These are phyloP conservation scores for Pyrus hybrid DNA, from an alignment of 331 rosid genomes.

Conservation along the genomic window DNA sequence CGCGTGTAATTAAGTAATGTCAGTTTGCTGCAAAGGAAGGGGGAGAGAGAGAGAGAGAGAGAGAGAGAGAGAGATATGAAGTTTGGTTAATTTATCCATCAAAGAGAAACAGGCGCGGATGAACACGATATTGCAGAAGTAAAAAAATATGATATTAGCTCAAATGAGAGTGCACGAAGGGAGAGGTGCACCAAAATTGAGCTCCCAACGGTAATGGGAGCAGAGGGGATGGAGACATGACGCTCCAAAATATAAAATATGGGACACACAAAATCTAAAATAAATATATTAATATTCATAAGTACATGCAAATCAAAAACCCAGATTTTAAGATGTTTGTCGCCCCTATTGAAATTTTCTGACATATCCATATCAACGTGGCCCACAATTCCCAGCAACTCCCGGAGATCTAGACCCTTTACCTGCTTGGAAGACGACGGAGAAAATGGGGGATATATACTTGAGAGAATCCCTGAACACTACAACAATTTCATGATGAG, in stretches of 20 bases:
- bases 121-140: background rate
- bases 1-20: too few relatives aligned
- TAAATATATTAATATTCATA: background rate
- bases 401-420: conserved; percentile 13
- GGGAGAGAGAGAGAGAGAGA: too few relatives aligned
- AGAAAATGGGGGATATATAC: background rate
- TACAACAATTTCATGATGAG: background rate
- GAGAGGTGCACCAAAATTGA: conserved; percentile 9
- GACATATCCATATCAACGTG: background rate
- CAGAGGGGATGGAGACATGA: conserved; percentile 25
- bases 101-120: background rate
- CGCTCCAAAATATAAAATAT: conserved; percentile 3
- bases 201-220: conserved; percentile 15
- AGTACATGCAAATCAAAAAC: background rate
- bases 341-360: background rate
- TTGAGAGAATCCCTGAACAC: background rate
- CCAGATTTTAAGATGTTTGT: background rate
- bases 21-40: background rate
- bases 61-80: background rate
- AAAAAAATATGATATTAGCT: background rate
- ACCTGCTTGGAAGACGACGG: background rate
- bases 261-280: conserved; percentile 20
- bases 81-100: background rate
- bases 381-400: conserved; percentile 10
- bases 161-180: background rate